Conservation (phyloP, 2,329 filamentous ascomycete species). For the Atkinsonella texensis region DNA sequence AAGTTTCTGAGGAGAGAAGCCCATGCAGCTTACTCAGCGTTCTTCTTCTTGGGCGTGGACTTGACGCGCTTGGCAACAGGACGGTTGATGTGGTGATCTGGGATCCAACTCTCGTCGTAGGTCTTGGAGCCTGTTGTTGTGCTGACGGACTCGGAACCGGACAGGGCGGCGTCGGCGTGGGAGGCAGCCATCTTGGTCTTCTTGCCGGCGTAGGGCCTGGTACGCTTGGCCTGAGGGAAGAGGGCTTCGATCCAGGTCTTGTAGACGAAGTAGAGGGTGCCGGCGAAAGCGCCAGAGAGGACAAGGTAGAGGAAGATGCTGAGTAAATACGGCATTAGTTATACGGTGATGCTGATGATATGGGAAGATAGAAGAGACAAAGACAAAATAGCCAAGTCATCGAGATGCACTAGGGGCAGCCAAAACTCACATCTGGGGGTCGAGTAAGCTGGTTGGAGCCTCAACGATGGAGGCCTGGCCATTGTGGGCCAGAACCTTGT, state of each 20-base stretch:
- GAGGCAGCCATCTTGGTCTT: slow-evolving; percentile 54
- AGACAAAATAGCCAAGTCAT: background rate
- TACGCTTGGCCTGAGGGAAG: slow-evolving; percentile 80
- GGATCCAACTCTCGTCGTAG: slow-evolving; percentile 93
- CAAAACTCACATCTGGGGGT: slow-evolving; percentile 76
- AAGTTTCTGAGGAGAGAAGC: background rate
- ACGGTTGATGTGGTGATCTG: slow-evolving; percentile 75
- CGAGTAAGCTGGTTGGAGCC: slow-evolving; percentile 79
- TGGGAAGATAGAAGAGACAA: too few species aligned
- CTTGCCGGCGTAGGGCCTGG: slow-evolving; percentile 32
- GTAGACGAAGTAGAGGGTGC: slow-evolving; percentile 91
- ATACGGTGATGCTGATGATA: background rate
- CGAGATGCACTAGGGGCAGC: background rate
- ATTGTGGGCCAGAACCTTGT: slow-evolving; percentile 70
- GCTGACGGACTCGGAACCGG: slow-evolving; percentile 59
- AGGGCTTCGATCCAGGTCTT: slow-evolving; percentile 94
- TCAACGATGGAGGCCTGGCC: slow-evolving; percentile 79
- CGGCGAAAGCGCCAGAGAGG: slow-evolving; percentile 65
- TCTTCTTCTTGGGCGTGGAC: slow-evolving; percentile 39
- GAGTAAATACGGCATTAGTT: background rate
- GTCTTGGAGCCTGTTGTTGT: slow-evolving; percentile 57
- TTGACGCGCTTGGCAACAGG: slow-evolving; percentile 60
- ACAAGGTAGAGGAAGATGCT: slow-evolving; percentile 98
- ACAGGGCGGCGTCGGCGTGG: slow-evolving; percentile 48
- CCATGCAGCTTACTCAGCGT: slow-evolving; percentile 15